phyloP scores from a whole-genome alignment of 192 early-diverging fungal genomes.

The Coemansia sp. region DNA sequence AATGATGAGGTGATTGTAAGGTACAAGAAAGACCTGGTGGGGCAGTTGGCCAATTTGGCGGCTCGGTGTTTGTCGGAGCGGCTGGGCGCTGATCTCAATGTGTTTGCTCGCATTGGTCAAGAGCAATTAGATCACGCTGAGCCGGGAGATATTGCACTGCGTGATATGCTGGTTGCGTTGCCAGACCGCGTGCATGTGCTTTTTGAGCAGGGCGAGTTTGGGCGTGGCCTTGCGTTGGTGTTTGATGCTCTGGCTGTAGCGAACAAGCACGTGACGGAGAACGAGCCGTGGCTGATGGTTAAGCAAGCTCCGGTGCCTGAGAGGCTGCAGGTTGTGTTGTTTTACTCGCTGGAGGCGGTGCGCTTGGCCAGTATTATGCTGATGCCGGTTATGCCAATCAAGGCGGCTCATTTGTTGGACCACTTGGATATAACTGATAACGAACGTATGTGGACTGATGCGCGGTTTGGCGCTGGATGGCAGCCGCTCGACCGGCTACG shows the following conservation, averaged over 20 bases:
- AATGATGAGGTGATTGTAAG: conserved; percentile 61
- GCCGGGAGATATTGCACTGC: neutral
- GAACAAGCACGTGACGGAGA: conserved; percentile 69
- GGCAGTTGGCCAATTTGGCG: conserved; percentile 83
- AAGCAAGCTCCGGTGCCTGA: conserved; percentile 44
- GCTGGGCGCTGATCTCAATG: conserved; percentile 24
- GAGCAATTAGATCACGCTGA: conserved; percentile 5
- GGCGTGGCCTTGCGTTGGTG: conserved; percentile 59
- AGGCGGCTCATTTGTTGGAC: conserved; percentile 66
- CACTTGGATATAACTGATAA: conserved; percentile 57
- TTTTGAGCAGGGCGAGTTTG: conserved; percentile 64
- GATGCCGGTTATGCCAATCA: conserved; percentile 85
- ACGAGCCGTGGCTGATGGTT: conserved; percentile 80
- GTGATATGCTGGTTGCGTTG: conserved; percentile 19
- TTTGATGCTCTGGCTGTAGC: conserved; percentile 66
- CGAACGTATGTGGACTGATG: conserved; percentile 63
- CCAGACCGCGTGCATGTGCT: conserved; percentile 27
- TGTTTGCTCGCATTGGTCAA: conserved; percentile 25
- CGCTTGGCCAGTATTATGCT: conserved; percentile 73
- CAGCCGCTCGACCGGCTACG: neutral
- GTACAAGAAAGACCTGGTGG: conserved; percentile 77
- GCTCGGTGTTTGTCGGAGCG: conserved; percentile 62
- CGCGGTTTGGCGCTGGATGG: conserved; percentile 65
- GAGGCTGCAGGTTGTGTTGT: conserved; percentile 65
- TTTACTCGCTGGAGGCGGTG: conserved; percentile 72